Conservation (phyloP, 371 early-diverging fungal genomes). For the Circinella umbellata region DNA sequence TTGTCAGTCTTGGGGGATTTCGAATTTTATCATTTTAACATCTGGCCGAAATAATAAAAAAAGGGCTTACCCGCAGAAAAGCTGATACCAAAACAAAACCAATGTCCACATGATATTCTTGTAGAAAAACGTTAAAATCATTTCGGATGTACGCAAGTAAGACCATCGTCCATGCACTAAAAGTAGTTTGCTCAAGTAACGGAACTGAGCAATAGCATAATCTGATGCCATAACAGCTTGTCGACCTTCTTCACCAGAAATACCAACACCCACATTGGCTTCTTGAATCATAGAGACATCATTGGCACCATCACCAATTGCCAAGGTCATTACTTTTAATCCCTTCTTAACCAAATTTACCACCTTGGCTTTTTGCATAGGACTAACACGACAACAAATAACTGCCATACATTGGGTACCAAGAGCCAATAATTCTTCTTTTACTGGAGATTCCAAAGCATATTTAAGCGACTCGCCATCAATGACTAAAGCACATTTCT, state of each 20-base stretch:
- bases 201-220: slow-evolving; percentile 89
- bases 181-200: slow-evolving; percentile 71
- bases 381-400: slow-evolving; percentile 88
- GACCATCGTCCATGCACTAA: slow-evolving; percentile 89
- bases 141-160: slow-evolving; percentile 76
- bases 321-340: slow-evolving; percentile 75
- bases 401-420: slow-evolving; percentile 78
- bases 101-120: slow-evolving; percentile 82
- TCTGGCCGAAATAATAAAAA: slow-evolving; percentile 14
- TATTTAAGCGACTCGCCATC: slow-evolving; percentile 90
- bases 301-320: slow-evolving; percentile 94
- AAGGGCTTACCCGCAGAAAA: slow-evolving; percentile 69
- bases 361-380: slow-evolving; percentile 90
- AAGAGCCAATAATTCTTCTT: slow-evolving; percentile 68
- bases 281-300: slow-evolving; percentile 95
- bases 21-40: no score
- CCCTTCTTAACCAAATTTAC: slow-evolving; percentile 64
- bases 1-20: background rate
- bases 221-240: slow-evolving; percentile 92
- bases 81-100: slow-evolving; percentile 83
- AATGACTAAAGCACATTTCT: slow-evolving; percentile 80
- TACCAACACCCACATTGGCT: slow-evolving; percentile 91
- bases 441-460: slow-evolving; percentile 69
- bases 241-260: slow-evolving; percentile 91
- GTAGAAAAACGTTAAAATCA: slow-evolving; percentile 82